phyloP scores from a whole-genome alignment of 192 early-diverging fungal genomes.

The Coemansia sp. region DNA sequence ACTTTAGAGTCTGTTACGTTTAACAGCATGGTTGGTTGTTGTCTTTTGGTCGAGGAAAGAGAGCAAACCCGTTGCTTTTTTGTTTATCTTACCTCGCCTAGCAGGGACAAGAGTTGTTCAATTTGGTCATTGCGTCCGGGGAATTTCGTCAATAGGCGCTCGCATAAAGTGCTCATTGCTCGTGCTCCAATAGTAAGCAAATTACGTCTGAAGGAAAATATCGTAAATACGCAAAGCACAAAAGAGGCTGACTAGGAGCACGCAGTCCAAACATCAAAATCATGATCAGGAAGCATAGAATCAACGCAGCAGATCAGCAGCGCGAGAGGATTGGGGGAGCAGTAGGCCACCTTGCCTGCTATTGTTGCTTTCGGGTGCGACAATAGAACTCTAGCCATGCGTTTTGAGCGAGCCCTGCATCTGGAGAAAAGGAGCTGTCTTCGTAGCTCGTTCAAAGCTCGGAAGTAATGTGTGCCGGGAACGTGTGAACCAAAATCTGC shows the following conservation, averaged over 20 bases:
- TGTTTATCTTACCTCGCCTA: constrained; percentile 27
- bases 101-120: constrained; percentile 30
- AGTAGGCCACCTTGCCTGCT: neutral
- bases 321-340: neutral
- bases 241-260: neutral
- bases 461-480: neutral
- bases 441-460: neutral
- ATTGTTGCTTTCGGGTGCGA: neutral
- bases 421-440: neutral
- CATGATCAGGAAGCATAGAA: neutral
- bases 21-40: neutral
- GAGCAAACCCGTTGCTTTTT: neutral
- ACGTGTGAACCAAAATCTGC: neutral
- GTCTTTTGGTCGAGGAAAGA: neutral
- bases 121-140: constrained; percentile 41
- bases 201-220: neutral
- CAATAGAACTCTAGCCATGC: neutral
- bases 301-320: neutral
- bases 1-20: neutral
- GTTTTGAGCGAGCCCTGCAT: neutral
- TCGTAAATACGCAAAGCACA: neutral
- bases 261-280: neutral
- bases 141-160: constrained; percentile 61
- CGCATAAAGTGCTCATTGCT: constrained; percentile 5
- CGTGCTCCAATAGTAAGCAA: neutral